Conservation (phyloP, 2,329 filamentous ascomycete genomes). For the Beauveria brongniartii region DNA sequence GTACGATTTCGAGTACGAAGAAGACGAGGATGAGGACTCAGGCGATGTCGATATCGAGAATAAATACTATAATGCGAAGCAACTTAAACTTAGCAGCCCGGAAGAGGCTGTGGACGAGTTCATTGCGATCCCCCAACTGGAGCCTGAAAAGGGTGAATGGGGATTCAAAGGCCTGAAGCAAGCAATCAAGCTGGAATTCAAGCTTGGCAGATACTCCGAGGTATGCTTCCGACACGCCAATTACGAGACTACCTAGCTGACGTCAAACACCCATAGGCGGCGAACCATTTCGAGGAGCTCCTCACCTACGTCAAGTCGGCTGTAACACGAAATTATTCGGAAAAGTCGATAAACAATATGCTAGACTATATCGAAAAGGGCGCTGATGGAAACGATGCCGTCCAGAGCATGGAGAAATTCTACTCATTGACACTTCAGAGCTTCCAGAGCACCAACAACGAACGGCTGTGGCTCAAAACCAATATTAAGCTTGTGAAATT, state of each 20-base stretch:
- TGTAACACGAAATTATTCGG: slow-evolving; percentile 95
- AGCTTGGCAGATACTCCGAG: slow-evolving; percentile 78
- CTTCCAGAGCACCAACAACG: slow-evolving; percentile 96
- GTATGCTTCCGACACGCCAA: slow-evolving; percentile 32
- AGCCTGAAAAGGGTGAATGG: slow-evolving; percentile 94
- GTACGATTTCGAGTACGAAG: slow-evolving; percentile 98
- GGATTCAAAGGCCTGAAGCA: slow-evolving; percentile 98
- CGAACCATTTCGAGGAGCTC: slow-evolving; percentile 88
- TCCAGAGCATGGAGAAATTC: slow-evolving; percentile 84
- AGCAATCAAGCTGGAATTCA: slow-evolving; percentile 95
- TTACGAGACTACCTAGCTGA: not conserved
- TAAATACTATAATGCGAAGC: slow-evolving; percentile 99
- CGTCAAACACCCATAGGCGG: slow-evolving; percentile 49
- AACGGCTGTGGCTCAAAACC: slow-evolving; percentile 94
- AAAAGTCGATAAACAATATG: slow-evolving; percentile 99
- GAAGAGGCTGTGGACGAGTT: slow-evolving; percentile 89
- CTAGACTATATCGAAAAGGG: slow-evolving; percentile 95
- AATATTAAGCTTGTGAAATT: slow-evolving; percentile 94
- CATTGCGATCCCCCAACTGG: slow-evolving; percentile 73
- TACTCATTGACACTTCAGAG: slow-evolving; percentile 89
- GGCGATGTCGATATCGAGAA: slow-evolving; percentile 96
- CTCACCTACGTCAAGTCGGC: slow-evolving; percentile 96
- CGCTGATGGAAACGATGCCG: slow-evolving; percentile 58
- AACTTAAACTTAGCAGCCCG: slow-evolving; percentile 80
- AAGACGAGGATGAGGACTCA: slow-evolving; percentile 77